These are phyloP conservation scores for Hemileia vastatrix DNA, from an alignment of 1,284 basidiomycete genomes.

Conservation along the genomic window DNA sequence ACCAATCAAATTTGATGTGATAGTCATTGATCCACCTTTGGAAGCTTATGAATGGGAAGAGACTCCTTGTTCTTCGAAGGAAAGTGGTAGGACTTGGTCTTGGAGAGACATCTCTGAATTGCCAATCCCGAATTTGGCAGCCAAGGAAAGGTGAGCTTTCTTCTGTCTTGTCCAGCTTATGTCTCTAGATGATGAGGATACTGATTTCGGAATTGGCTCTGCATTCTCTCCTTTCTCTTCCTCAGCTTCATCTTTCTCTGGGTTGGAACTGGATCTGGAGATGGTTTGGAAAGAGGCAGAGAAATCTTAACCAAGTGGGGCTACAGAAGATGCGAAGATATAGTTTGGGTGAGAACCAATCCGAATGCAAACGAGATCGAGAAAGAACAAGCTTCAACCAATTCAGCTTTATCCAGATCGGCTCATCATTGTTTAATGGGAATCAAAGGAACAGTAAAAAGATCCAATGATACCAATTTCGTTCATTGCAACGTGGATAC, in stretches of 20 bases:
- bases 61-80: too few species aligned
- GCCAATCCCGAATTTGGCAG: constrained; percentile 45
- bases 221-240: constrained; percentile 75
- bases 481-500: constrained; percentile 93
- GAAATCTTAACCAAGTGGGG: constrained; percentile 90
- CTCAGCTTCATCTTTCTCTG: constrained; percentile 91
- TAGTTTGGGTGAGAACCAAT: constrained; percentile 52
- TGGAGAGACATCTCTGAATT: constrained; percentile 53
- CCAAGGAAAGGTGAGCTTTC: neutral
- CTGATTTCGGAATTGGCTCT: constrained; percentile 52
- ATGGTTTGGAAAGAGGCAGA: constrained; percentile 81
- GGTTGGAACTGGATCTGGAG: constrained; percentile 83
- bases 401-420: constrained; percentile 62
- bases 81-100: too few species aligned
- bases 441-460: constrained; percentile 86
- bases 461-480: constrained; percentile 86
- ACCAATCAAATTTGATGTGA: constrained; percentile 76
- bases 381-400: constrained; percentile 2
- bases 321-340: constrained; percentile 87
- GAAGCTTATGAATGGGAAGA: constrained; percentile 41
- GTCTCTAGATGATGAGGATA: neutral
- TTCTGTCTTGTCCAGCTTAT: neutral
- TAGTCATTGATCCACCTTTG: constrained; percentile 82
- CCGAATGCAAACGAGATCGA: neutral
- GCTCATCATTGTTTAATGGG: constrained; percentile 97